Percentiles rank a stretch among this genome's conserved stretches.
These are phyloP conservation scores for Trematosphaeria pertusa DNA, from an alignment of 2,329 filamentous ascomycete genomes.

Conservation along the genomic window DNA sequence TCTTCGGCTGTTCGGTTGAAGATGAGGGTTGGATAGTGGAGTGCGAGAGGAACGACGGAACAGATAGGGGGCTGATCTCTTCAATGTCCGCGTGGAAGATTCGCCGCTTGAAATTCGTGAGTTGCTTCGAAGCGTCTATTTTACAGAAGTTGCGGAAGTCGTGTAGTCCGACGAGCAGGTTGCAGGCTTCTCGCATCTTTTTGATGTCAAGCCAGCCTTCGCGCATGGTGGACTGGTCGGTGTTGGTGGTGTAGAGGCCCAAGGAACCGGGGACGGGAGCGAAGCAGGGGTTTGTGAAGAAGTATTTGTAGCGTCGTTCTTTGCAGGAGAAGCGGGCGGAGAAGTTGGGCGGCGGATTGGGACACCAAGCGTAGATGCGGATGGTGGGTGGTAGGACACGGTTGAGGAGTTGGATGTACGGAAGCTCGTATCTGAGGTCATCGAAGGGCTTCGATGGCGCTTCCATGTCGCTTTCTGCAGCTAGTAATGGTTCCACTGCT, in stretches of 20 bases:
- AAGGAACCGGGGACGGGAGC: conserved; percentile 67
- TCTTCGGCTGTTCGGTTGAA: conserved; percentile 56
- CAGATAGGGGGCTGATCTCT: conserved; percentile 35
- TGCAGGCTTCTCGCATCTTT: conserved; percentile 83
- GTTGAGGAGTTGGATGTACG: conserved; percentile 85
- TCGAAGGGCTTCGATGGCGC: conserved; percentile 58
- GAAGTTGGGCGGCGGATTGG: conserved; percentile 78
- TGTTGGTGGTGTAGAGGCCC: conserved; percentile 52
- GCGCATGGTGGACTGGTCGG: conserved; percentile 23
- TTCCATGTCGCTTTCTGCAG: conserved; percentile 17
- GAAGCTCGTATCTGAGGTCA: conserved; percentile 79
- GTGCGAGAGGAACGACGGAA: conserved; percentile 38
- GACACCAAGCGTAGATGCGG: conserved; percentile 90
- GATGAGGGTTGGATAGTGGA: conserved; percentile 28
- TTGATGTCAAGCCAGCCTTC: conserved; percentile 84
- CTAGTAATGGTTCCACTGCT: neutral
- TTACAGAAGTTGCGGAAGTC: conserved; percentile 99
- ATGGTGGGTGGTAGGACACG: conserved; percentile 88
- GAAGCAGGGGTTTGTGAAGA: conserved; percentile 95
- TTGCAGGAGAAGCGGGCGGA: conserved; percentile 92
- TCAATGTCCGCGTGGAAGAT: conserved; percentile 85
- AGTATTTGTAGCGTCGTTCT: conserved; percentile 92
- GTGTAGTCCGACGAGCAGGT: conserved; percentile 79
- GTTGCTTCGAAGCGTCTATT: conserved; percentile 87
- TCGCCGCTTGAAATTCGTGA: conserved; percentile 78